phyloP scores from a whole-genome alignment of 306 rosid species.

The Adenanthera pavonina region DNA sequence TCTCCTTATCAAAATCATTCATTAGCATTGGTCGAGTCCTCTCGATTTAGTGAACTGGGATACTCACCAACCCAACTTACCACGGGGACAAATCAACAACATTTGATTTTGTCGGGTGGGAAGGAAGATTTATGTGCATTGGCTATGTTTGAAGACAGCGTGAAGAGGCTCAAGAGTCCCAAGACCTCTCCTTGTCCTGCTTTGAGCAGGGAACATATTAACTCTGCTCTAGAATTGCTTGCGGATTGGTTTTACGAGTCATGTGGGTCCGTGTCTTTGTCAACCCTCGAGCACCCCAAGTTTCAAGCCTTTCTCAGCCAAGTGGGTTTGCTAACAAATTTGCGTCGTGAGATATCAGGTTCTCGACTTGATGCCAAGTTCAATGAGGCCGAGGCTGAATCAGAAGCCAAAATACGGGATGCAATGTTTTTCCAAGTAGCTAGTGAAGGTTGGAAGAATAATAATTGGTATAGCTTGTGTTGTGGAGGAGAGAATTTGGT shows the following conservation, averaged over 20 bases:
- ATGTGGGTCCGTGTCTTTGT: slow-evolving; percentile 74
- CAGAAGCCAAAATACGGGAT: slow-evolving; percentile 77
- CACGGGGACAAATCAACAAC: slow-evolving; percentile 51
- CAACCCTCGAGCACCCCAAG: slow-evolving; percentile 75
- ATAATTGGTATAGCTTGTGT: slow-evolving; percentile 42
- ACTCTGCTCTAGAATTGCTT: slow-evolving; percentile 63
- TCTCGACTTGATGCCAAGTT: slow-evolving; percentile 77
- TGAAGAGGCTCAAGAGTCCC: slow-evolving; percentile 77
- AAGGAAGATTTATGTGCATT: slow-evolving; percentile 73
- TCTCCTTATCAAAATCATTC: slow-evolving; percentile 54
- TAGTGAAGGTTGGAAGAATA: slow-evolving; percentile 73
- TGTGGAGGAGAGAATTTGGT: slow-evolving; percentile 69
- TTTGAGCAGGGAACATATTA: slow-evolving; percentile 68
- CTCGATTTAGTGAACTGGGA: slow-evolving; percentile 50
- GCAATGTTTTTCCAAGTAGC: slow-evolving; percentile 79
- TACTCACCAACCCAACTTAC: slow-evolving; percentile 48
- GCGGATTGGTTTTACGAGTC: slow-evolving; percentile 88
- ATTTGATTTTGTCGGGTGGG: slow-evolving; percentile 76
- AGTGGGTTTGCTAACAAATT: slow-evolving; percentile 66
- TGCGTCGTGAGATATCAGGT: slow-evolving; percentile 67
- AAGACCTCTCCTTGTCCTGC: slow-evolving; percentile 49
- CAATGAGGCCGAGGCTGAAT: slow-evolving; percentile 58
- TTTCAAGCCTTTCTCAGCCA: slow-evolving; percentile 69
- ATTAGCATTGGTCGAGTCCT: slow-evolving; percentile 61
- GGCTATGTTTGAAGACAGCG: slow-evolving; percentile 77